These are phyloP conservation scores for Phtheirospermum japonicum DNA, from an alignment of 257 asterid genomes.

Conservation along the genomic window DNA sequence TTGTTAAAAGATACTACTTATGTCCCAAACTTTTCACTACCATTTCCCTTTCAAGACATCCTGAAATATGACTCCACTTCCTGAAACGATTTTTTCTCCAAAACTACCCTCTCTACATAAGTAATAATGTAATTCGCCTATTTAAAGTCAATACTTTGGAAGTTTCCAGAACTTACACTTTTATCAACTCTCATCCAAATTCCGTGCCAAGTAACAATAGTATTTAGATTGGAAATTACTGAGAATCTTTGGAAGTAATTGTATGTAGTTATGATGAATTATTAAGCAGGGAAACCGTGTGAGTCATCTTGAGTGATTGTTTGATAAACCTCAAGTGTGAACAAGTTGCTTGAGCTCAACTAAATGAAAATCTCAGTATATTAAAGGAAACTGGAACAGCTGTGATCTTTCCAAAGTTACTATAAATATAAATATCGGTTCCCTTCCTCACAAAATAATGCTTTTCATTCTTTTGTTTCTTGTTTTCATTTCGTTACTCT, in stretches of 20 bases:
- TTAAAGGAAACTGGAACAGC: not conserved
- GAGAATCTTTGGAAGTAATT: conserved; percentile 5
- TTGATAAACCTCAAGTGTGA: not conserved
- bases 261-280: conserved; percentile 14
- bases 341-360: not conserved
- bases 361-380: conserved; percentile 1
- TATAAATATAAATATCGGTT: not conserved
- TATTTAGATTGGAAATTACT: not conserved
- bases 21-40: not conserved
- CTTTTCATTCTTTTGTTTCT: conserved; percentile 9
- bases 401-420: not conserved
- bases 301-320: conserved; percentile 9
- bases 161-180: not conserved
- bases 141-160: not conserved
- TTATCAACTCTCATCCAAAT: not conserved
- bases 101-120: not conserved
- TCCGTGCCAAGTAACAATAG: not conserved
- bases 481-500: conserved; percentile 8
- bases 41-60: not conserved
- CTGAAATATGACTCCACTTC: not conserved
- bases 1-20: not conserved
- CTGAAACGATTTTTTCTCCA: not conserved
- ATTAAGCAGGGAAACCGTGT: not conserved
- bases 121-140: not conserved
- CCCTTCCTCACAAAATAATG: not conserved